These are phyloP conservation scores for Lipomyces chichibuensis DNA, from an alignment of 805 yeast genomes.

Conservation along the genomic window DNA sequence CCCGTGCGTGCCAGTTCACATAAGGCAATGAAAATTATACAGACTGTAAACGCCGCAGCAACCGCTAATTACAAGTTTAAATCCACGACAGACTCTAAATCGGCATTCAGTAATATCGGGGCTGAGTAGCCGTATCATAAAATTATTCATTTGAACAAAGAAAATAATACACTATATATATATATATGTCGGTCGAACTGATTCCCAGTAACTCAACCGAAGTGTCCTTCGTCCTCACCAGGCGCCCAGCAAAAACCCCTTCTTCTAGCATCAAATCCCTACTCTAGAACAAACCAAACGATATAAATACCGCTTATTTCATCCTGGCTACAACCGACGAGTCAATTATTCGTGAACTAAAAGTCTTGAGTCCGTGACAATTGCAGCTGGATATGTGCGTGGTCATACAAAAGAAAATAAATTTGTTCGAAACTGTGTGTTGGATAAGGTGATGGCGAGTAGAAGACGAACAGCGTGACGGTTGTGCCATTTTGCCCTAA, in stretches of 20 bases:
- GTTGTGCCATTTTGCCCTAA: not conserved
- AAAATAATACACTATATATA: not conserved
- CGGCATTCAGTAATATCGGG: not conserved
- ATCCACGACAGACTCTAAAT: not conserved
- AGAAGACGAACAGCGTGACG: too few species aligned
- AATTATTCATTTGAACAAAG: not conserved
- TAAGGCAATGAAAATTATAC: too few species aligned
- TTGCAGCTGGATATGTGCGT: not conserved
- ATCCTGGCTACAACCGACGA: not conserved
- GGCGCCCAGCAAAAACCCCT: slow-evolving; percentile 34
- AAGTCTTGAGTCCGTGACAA: not conserved
- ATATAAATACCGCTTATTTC: not conserved
- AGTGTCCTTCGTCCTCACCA: slow-evolving; percentile 16
- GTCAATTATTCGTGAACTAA: not conserved
- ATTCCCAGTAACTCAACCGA: slow-evolving; percentile 28
- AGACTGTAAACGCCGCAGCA: too few species aligned
- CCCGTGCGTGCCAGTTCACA: too few species aligned
- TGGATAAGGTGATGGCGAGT: too few species aligned
- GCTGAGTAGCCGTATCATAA: not conserved
- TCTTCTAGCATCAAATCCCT: not conserved
- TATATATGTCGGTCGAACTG: slow-evolving; percentile 26
- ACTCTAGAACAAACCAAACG: not conserved
- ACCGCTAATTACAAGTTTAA: not conserved
- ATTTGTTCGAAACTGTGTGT: not conserved
- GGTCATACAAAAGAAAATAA: not conserved